Base-by-base conservation (phyloP, 148 eudicot species). In the Polygonum maritimum region DNA sequence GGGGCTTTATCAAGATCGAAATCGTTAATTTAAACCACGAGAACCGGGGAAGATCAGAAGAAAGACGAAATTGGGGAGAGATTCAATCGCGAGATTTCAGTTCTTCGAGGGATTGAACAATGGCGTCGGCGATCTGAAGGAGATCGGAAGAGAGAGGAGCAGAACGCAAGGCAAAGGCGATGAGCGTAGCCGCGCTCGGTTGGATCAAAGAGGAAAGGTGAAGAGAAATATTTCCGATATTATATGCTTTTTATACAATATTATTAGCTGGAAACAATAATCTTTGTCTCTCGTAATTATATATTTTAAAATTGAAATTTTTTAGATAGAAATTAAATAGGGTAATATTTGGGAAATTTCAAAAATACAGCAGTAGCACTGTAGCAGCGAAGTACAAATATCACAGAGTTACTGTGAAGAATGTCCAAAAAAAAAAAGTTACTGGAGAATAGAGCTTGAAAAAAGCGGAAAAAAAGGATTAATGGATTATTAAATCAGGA, bases 131-230 rank as follows among this genome's bases (percentile, higher is more conserved):
- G 35, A 67, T 67, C 71, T 67, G 45, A 16, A 63, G 18, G 40
- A 67, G 44, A 67, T 41, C 71, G 38, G 44, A 67, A 14, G 44
- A 67, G 71, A 67, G 71, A 67, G 45, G 19, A 38, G 70, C 41
- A 5, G 70, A 65, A 31, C 39, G 31, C 39, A 63, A 33, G 33
- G 69, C 69, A 33, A 33, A 40, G 14, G 14, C n/a, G 70, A 41
- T 60, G 38, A 31, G 45, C 71, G 71, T 38, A 63, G 69, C 45
- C 71, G 71, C 45, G 71, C 38, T 67, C 71, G 71, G 9, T 35
- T 67, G 45, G 63, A 7, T 31, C 31, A 62, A 67, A 67, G 71
- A 67, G 71, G 19, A 67, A 67, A 67, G 45, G 41, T 62, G 10
- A 38, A n/a, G 44, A 1, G 5, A 38, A 14, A 36, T 13, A 14